These are phyloP conservation scores for Entamoeba invadens DNA, from an alignment of 208 protist species.

Conservation along the genomic window DNA sequence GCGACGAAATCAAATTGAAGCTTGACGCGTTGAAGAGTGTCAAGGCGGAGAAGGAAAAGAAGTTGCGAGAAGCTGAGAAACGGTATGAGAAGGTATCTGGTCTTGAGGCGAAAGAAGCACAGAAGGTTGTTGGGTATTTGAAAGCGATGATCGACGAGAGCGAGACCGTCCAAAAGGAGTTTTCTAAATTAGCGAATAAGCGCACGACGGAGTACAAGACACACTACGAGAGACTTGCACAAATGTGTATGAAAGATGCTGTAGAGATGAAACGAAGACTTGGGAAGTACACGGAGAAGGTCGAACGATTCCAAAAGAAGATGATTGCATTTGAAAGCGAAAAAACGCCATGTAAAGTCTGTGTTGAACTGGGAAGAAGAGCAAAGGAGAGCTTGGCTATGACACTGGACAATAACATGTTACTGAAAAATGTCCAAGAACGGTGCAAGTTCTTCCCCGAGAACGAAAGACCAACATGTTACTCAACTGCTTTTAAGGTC, in stretches of 20 bases:
- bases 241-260: neutral
- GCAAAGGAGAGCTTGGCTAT: neutral
- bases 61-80: neutral
- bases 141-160: neutral
- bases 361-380: neutral
- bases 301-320: neutral
- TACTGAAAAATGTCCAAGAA: neutral
- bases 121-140: neutral
- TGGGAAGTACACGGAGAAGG: neutral
- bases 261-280: neutral
- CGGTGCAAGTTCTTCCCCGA: neutral
- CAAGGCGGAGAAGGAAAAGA: neutral
- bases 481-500: neutral
- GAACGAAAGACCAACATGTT: neutral
- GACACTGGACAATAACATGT: neutral
- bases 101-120: neutral
- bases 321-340: neutral
- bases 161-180: neutral
- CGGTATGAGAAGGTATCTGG: too few species aligned
- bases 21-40: neutral
- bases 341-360: neutral
- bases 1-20: neutral
- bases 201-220: neutral
- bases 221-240: neutral
- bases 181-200: neutral